Evolutionary conservation across 2,329 filamentous ascomycete genomes (phyloP).

Genomic region (Pseudogymnoascus sp.): DNA sequence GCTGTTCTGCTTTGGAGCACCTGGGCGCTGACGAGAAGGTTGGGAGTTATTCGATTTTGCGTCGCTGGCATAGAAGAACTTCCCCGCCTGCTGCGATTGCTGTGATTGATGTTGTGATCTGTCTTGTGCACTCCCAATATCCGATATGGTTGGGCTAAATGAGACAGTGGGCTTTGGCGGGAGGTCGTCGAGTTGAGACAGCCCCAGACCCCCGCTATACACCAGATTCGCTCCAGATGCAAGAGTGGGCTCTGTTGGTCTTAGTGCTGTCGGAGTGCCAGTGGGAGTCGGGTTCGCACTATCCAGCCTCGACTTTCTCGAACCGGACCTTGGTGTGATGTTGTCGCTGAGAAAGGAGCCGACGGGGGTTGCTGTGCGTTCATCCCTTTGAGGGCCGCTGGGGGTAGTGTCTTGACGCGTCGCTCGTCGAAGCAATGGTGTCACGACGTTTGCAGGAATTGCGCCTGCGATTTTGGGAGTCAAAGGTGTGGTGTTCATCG

Average conservation of each 20-base stretch:
- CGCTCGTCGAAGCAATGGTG: constrained; percentile 37
- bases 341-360: constrained; percentile 54
- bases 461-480: constrained; percentile 47
- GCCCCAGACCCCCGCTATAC: constrained; percentile 1
- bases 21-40: constrained; percentile 33
- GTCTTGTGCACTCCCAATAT: constrained; percentile 15
- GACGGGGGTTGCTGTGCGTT: constrained; percentile 40
- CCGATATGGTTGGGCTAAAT: constrained; percentile 33
- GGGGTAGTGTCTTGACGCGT: constrained; percentile 32
- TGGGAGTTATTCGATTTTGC: constrained; percentile 38
- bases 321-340: constrained; percentile 69
- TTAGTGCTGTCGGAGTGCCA: constrained; percentile 41
- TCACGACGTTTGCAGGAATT: constrained; percentile 22
- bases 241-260: neutral
- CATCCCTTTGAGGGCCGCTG: constrained; percentile 32
- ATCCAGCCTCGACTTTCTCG: constrained; percentile 62
- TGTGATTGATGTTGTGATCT: neutral
- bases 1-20: constrained; percentile 15
- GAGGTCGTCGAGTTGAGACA: constrained; percentile 1
- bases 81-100: constrained; percentile 32
- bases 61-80: constrained; percentile 91
- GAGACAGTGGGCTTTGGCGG: constrained; percentile 25
- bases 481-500: constrained; percentile 42
- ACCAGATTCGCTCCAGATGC: constrained; percentile 2
- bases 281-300: constrained; percentile 59